phyloP scores from a whole-genome alignment of 129 eudicot genomes.

The Flaveria trinervia region DNA sequence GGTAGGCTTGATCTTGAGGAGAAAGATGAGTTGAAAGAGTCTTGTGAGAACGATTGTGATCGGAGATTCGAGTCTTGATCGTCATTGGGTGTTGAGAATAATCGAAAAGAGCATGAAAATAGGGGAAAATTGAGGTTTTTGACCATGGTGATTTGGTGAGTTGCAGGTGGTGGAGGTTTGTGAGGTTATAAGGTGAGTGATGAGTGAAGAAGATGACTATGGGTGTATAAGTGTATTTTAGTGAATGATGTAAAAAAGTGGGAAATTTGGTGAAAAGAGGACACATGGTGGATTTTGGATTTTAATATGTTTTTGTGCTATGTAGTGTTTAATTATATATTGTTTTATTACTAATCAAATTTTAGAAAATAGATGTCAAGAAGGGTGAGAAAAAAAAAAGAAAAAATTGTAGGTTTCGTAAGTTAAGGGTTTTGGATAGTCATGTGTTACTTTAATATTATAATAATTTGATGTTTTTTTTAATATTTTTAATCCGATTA shows the following conservation, averaged over 20 bases:
- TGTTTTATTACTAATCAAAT: background rate
- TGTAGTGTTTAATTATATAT: background rate
- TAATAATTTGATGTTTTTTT: too few relatives aligned
- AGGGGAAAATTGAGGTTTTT: constrained; percentile 24
- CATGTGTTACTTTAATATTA: too few relatives aligned
- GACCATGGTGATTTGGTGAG: constrained; percentile 12
- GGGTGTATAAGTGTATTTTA: background rate
- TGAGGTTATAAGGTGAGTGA: constrained; percentile 25
- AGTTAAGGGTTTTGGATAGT: too few relatives aligned
- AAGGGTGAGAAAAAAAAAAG: too few relatives aligned
- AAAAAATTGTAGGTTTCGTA: too few relatives aligned
- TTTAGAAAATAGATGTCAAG: background rate
- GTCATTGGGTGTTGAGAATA: constrained; percentile 17
- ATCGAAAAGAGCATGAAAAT: constrained; percentile 35
- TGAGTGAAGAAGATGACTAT: background rate
- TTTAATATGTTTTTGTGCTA: constrained; percentile 2
- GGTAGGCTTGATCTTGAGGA: constrained; percentile 62
- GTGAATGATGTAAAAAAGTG: background rate
- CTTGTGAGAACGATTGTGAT: constrained; percentile 42
- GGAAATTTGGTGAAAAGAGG: constrained; percentile 31
- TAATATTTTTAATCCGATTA: too few relatives aligned
- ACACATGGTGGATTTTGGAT: constrained; percentile 9
- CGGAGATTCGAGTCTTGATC: constrained; percentile 30
- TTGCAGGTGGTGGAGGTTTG: constrained; percentile 17
- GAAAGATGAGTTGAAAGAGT: constrained; percentile 47